A percentile compares a stretch with the other conserved stretches of the same genome.
phyloP scores from a whole-genome alignment of 495 filamentous ascomycete species.

The Viridothelium virens region DNA sequence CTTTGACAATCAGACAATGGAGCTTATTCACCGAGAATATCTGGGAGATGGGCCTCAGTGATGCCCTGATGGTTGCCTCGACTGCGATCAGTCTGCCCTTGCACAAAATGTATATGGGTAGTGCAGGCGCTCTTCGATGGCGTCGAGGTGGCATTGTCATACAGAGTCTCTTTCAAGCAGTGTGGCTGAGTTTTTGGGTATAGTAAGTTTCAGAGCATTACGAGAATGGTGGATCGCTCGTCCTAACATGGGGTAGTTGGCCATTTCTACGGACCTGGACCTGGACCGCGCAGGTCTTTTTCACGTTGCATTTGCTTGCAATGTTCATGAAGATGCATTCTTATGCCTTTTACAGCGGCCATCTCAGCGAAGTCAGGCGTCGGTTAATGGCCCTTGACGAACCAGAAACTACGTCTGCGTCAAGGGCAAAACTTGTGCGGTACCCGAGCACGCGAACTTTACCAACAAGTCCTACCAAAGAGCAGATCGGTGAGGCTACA shows the following conservation, averaged over 20 bases:
- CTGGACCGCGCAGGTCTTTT: constrained; percentile 90
- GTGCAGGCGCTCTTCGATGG: constrained; percentile 60
- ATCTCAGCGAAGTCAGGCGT: constrained; percentile 78
- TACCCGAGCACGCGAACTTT: constrained; percentile 59
- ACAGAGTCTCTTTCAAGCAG: constrained; percentile 71
- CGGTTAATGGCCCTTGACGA: constrained; percentile 72
- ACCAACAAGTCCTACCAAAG: constrained; percentile 30
- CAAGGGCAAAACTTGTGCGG: constrained; percentile 59
- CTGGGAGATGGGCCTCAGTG: constrained; percentile 76
- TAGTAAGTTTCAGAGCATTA: constrained; percentile 41
- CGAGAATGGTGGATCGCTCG: neutral
- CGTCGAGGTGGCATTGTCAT: constrained; percentile 62
- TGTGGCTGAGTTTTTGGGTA: constrained; percentile 80
- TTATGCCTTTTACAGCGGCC: constrained; percentile 95
- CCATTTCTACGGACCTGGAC: constrained; percentile 88
- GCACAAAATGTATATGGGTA: constrained; percentile 56
- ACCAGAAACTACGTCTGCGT: constrained; percentile 49
- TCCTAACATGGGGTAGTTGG: constrained; percentile 45
- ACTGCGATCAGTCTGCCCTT: constrained; percentile 66
- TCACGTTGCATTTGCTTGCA: constrained; percentile 81
- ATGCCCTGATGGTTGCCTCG: constrained; percentile 72
- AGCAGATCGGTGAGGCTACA: constrained; percentile 33
- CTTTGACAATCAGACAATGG: constrained; percentile 78
- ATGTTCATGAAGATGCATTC: constrained; percentile 99
- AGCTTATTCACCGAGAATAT: constrained; percentile 76